Base-by-base conservation (phyloP, 495 filamentous ascomycete species). In the Saxophila tyrrhenica region DNA sequence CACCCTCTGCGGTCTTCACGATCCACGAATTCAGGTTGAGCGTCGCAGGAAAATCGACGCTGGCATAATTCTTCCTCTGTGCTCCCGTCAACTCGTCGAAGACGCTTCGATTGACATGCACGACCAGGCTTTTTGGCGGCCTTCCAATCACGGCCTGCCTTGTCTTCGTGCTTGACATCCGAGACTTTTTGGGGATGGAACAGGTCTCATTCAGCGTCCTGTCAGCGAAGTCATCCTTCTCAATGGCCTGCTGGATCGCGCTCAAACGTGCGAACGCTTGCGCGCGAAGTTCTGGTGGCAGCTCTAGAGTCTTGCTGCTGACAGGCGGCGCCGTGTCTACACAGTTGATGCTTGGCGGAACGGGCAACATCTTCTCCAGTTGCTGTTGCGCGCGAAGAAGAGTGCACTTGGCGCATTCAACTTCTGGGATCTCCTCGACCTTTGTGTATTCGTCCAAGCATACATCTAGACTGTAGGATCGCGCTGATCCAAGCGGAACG, bases 371-470 rank as follows among this genome's bases (percentile, higher is more conserved):
- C 39, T 67, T 68, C 48, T 67, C 53, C 19, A 84, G 70, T 39
- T 78, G 75, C 8, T 66, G 59, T 50, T 74, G 69, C 8, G 67
- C 67, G 16, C 70, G 72, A 47, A 91, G 62, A 7, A 97, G 73
- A 0, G 92, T 92, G 69, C 94, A 99, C 55, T 90, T 95, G 38
- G 81, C 76, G 66, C 94, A 99, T 60, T 96, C 84, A 16, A 97
- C 89, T 0, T 86, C 87, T 60, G 84, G 78, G 59, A 97, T 94
- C 1, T 75, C 67, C 62, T 97, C 94, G 22, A 97, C 71, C 16
- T 79, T 75, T 51, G 89, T 94, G 64, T 88, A 95, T 48, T 87
- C 80, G 62, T 89, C 83, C 29, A 99, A 71, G 60, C 87, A 87
- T 42, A 90, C 83, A 48, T 78, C 76, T 0, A 99, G 63, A 57